A percentile compares a stretch with the other conserved stretches of the same genome.
Evolutionary conservation across 2,329 filamentous ascomycete species (phyloP).

Genomic region (Hyphodiscus sp.): DNA sequence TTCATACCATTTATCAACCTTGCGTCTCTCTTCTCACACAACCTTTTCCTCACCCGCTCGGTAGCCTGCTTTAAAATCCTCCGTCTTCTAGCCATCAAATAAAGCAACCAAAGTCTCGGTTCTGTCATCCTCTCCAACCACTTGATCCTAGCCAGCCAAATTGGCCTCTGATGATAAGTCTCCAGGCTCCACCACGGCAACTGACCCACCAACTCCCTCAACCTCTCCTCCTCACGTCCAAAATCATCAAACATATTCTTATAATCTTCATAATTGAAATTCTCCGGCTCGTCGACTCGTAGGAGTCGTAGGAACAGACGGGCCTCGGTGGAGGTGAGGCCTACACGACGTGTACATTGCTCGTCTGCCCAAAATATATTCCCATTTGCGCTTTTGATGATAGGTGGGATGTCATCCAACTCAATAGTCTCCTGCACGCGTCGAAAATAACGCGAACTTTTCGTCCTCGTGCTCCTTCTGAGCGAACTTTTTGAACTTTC

Average conservation of each 20-base stretch:
- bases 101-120: slow-evolving; percentile 19
- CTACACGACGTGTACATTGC: slow-evolving; percentile 18
- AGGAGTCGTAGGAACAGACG: slow-evolving; percentile 17
- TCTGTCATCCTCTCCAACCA: slow-evolving; percentile 22
- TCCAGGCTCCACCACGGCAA: slow-evolving; percentile 17
- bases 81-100: slow-evolving; percentile 19
- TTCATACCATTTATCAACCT: not conserved
- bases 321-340: slow-evolving; percentile 19
- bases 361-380: slow-evolving; percentile 24
- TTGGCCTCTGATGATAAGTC: slow-evolving; percentile 7
- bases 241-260: slow-evolving; percentile 21
- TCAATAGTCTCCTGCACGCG: not conserved
- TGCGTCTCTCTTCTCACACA: slow-evolving; percentile 13
- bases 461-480: not conserved
- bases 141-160: slow-evolving; percentile 18
- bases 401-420: slow-evolving; percentile 13
- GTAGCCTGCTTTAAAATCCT: slow-evolving; percentile 17
- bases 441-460: not conserved
- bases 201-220: slow-evolving; percentile 9
- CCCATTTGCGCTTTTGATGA: slow-evolving; percentile 21
- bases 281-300: slow-evolving; percentile 16
- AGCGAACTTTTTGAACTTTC: too few species aligned
- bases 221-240: slow-evolving; percentile 12
- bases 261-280: slow-evolving; percentile 19
- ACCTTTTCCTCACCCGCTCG: slow-evolving; percentile 5